Percentiles rank a stretch among this genome's conserved stretches.
Evolutionary conservation across 805 yeast genomes (phyloP).

Genomic region (Teunomyces aglyptinius): DNA sequence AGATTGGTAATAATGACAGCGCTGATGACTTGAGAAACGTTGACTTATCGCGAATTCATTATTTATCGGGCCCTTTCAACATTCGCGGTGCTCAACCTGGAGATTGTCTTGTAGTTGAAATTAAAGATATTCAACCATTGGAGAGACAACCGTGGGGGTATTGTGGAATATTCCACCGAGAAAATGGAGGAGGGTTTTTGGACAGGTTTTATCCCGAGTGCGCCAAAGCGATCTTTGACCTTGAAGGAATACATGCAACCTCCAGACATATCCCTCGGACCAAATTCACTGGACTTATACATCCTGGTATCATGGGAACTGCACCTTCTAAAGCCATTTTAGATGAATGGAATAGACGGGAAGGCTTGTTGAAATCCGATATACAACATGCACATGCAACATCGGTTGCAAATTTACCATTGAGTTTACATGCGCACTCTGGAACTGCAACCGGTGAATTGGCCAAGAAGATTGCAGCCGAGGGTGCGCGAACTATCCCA

Average conservation of each 20-base stretch:
- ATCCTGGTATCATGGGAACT: slow-evolving; percentile 52
- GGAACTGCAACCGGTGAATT: slow-evolving; percentile 36
- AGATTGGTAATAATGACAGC: slow-evolving; percentile 43
- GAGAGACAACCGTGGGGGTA: slow-evolving; percentile 56
- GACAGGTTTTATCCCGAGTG: slow-evolving; percentile 50
- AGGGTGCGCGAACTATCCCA: slow-evolving; percentile 55
- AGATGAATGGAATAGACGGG: slow-evolving; percentile 46
- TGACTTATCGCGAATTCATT: slow-evolving; percentile 47
- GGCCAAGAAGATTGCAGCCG: slow-evolving; percentile 28
- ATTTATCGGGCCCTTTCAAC: slow-evolving; percentile 49
- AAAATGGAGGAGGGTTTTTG: slow-evolving; percentile 52
- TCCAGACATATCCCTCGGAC: slow-evolving; percentile 52
- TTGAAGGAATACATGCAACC: slow-evolving; percentile 49
- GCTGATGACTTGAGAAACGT: slow-evolving; percentile 49
- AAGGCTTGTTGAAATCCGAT: slow-evolving; percentile 32
- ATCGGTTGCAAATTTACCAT: slow-evolving; percentile 45
- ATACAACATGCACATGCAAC: slow-evolving; percentile 28
- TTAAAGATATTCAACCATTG: slow-evolving; percentile 51
- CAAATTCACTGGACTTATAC: slow-evolving; percentile 48
- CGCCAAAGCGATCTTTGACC: slow-evolving; percentile 52
- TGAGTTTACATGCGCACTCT: slow-evolving; percentile 34
- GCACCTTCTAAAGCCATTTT: slow-evolving; percentile 47
- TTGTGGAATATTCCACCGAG: slow-evolving; percentile 47
- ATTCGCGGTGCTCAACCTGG: slow-evolving; percentile 47
- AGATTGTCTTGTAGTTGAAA: slow-evolving; percentile 48